A percentile compares a stretch with the other conserved stretches of the same genome.
Conservation (phyloP, 139 green algal genomes). For the Asterochloris sp. region DNA sequence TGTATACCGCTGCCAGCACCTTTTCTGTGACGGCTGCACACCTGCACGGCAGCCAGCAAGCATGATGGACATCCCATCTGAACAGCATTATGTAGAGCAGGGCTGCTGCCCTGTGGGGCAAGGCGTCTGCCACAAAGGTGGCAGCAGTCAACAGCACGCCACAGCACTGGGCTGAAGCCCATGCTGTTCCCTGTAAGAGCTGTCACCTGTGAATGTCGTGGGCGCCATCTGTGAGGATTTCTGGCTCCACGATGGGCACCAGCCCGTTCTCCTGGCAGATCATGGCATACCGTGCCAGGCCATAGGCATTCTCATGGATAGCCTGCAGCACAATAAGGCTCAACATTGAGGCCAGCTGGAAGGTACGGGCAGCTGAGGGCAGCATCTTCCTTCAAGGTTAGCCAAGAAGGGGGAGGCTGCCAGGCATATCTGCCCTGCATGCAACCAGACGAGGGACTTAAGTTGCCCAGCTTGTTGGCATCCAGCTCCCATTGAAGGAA, state of each 20-base stretch:
- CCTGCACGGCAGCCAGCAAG: background rate
- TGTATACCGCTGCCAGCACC: background rate
- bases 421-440: background rate
- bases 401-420: background rate
- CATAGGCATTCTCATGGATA: constrained; percentile 86
- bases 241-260: constrained; percentile 93
- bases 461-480: too few relatives aligned
- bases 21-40: background rate
- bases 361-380: background rate
- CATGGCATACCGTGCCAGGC: constrained; percentile 87
- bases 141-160: background rate
- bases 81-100: background rate
- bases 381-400: background rate
- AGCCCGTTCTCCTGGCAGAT: constrained; percentile 82
- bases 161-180: background rate
- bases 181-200: constrained; percentile 35
- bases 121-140: too few relatives aligned
- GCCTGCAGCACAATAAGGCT: background rate
- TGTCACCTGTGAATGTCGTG: constrained; percentile 68
- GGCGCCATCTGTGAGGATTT: constrained; percentile 73
- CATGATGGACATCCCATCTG: background rate
- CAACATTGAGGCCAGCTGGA: background rate
- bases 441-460: too few relatives aligned
- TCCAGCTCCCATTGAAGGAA: too few relatives aligned
- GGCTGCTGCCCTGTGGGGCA: background rate